These are phyloP conservation scores for Mortierella sp. DNA, from an alignment of 371 early-diverging fungal genomes.

Conservation along the genomic window DNA sequence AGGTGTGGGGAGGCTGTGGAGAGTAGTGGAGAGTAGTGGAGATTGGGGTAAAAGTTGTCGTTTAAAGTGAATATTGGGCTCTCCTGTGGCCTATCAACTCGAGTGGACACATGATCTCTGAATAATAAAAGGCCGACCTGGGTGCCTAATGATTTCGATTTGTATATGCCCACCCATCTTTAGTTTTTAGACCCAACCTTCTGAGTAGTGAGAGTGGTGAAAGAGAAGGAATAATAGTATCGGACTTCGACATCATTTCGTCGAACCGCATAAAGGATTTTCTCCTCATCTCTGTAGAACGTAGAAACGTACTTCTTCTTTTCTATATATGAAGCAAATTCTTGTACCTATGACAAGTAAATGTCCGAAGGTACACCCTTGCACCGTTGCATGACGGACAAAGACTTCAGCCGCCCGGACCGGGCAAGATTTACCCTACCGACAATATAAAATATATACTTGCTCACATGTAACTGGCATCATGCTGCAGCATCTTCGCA, in stretches of 20 bases:
- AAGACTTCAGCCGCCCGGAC: not conserved
- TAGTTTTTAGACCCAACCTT: too few species aligned
- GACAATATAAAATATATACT: too few species aligned
- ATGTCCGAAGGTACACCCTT: not conserved
- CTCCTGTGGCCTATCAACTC: not conserved
- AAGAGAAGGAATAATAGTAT: not conserved
- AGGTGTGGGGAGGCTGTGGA: not conserved
- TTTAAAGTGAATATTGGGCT: constrained; percentile 15
- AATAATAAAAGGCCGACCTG: not conserved
- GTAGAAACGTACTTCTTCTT: too few species aligned
- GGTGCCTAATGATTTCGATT: too few species aligned
- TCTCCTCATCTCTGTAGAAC: too few species aligned
- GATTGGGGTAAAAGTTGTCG: not conserved
- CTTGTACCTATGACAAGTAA: not conserved
- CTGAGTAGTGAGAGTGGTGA: not conserved
- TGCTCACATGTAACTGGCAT: too few species aligned
- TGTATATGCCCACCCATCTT: too few species aligned
- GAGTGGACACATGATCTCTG: not conserved
- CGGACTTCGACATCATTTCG: not conserved
- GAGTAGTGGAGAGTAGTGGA: not conserved
- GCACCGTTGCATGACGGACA: too few species aligned
- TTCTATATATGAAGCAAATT: too few species aligned
- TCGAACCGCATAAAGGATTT: not conserved
- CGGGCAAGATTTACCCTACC: not conserved
- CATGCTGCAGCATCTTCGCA: too few species aligned